phyloP scores from a whole-genome alignment of 2,329 filamentous ascomycete species.

The Botrytis paeoniae region DNA sequence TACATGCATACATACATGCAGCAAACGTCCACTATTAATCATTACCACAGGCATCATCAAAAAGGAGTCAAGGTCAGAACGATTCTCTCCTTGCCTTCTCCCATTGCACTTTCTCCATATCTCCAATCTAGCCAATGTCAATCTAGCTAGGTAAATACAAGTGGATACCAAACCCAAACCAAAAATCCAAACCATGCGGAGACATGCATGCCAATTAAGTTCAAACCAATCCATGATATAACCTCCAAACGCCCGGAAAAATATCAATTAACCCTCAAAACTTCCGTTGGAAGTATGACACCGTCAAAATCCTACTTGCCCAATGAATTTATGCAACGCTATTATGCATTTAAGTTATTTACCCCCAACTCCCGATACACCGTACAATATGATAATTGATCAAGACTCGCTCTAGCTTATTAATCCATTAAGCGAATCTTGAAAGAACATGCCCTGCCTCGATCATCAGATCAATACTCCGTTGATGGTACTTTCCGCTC shows the following conservation, averaged over 20 bases:
- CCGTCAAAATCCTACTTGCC: background rate
- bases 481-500: constrained; percentile 34
- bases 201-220: constrained; percentile 9
- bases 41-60: constrained; percentile 6
- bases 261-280: background rate
- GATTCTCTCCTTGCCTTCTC: background rate
- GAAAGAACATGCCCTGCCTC: background rate
- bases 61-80: background rate
- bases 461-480: constrained; percentile 9
- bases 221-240: background rate
- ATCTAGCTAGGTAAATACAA: constrained; percentile 9
- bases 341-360: background rate
- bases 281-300: background rate
- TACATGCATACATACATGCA: background rate
- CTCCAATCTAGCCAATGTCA: constrained; percentile 12
- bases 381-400: constrained; percentile 18
- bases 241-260: background rate
- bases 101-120: background rate
- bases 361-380: constrained; percentile 16
- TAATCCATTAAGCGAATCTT: background rate
- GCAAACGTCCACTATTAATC: constrained; percentile 8
- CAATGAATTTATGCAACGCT: constrained; percentile 1
- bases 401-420: constrained; percentile 9
- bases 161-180: background rate
- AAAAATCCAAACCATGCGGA: background rate